These are phyloP conservation scores for Pseudozyma thailandica DNA, from an alignment of 1,284 basidiomycete genomes.

Conservation along the genomic window DNA sequence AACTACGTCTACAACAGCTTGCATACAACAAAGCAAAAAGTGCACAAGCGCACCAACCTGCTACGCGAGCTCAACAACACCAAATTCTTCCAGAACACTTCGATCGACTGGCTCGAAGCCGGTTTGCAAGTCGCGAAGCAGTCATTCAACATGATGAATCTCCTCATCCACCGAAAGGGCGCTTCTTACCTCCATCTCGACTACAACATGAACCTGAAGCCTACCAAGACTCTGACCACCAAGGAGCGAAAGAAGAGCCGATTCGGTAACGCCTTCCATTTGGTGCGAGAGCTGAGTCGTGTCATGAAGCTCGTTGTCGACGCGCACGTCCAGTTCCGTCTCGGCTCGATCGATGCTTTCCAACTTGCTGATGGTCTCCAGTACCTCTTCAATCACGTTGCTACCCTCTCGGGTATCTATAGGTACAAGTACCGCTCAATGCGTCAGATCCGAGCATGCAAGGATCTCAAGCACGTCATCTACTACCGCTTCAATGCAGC, in stretches of 20 bases:
- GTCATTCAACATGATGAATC: constrained; percentile 99
- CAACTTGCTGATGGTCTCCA: constrained; percentile 98
- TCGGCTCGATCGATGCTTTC: constrained; percentile 99
- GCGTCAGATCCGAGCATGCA: constrained; percentile 99
- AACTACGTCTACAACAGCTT: constrained; percentile 95
- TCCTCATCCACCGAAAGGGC: constrained; percentile 98
- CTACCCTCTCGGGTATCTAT: constrained; percentile 98
- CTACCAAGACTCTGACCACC: constrained; percentile 97
- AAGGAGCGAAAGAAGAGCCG: constrained; percentile 99
- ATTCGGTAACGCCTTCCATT: constrained; percentile 97
- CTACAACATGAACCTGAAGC: constrained; percentile 95
- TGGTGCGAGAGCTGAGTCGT: constrained; percentile 96
- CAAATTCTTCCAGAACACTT: constrained; percentile 99
- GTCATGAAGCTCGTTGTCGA: constrained; percentile 98
- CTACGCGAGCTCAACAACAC: constrained; percentile 96
- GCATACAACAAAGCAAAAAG: constrained; percentile 86
- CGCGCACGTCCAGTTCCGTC: constrained; percentile 96
- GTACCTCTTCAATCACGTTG: constrained; percentile 97
- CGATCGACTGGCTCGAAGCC: constrained; percentile 98
- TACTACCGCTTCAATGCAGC: constrained; percentile 99
- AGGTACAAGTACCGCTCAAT: constrained; percentile 99
- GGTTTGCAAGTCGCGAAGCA: constrained; percentile 98
- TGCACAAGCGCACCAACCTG: constrained; percentile 96
- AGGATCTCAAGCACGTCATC: constrained; percentile 82
- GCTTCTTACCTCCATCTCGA: constrained; percentile 93